A percentile compares a stretch with the other conserved stretches of the same genome.
Conservation (phyloP, 2,329 filamentous ascomycete genomes). For the Trichoderma atrobrunneum region DNA sequence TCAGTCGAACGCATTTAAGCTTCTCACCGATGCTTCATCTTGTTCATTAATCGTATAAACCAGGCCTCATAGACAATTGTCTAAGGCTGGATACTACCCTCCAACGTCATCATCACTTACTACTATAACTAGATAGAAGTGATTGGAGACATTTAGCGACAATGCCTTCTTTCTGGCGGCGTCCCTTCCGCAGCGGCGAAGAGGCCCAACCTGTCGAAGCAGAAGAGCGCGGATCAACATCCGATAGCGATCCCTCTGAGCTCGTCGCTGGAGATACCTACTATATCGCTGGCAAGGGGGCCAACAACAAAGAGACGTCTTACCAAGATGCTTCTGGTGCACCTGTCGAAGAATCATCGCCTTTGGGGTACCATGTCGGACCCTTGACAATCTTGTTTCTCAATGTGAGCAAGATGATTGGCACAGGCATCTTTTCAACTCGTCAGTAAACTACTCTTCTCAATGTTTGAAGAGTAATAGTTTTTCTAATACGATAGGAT, state of each 20-base stretch:
- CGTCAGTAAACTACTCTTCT: slow-evolving; percentile 42
- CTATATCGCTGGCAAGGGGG: slow-evolving; percentile 24
- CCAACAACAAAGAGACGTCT: slow-evolving; percentile 48
- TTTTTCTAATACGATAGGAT: not conserved
- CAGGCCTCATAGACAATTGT: not conserved
- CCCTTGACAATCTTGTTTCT: slow-evolving; percentile 56
- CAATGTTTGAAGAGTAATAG: not conserved
- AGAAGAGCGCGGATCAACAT: slow-evolving; percentile 21
- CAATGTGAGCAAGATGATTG: slow-evolving; percentile 62
- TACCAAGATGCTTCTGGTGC: slow-evolving; percentile 63
- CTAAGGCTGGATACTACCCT: not conserved
- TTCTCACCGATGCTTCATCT: not conserved
- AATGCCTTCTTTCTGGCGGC: slow-evolving; percentile 23
- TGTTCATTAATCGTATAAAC: not conserved
- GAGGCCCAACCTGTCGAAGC: slow-evolving; percentile 10
- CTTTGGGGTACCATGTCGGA: slow-evolving; percentile 58
- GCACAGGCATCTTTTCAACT: slow-evolving; percentile 63
- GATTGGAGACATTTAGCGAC: not conserved
- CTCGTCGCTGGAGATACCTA: not conserved
- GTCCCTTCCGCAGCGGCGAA: slow-evolving; percentile 22
- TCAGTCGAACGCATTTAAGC: not conserved
- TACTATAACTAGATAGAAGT: not conserved
- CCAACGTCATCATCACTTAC: not conserved
- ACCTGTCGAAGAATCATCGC: slow-evolving; percentile 57
- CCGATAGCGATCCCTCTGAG: slow-evolving; percentile 15